Evolutionary conservation across 2,329 filamentous ascomycete species (phyloP).

Genomic region (Cercospora janseana): DNA sequence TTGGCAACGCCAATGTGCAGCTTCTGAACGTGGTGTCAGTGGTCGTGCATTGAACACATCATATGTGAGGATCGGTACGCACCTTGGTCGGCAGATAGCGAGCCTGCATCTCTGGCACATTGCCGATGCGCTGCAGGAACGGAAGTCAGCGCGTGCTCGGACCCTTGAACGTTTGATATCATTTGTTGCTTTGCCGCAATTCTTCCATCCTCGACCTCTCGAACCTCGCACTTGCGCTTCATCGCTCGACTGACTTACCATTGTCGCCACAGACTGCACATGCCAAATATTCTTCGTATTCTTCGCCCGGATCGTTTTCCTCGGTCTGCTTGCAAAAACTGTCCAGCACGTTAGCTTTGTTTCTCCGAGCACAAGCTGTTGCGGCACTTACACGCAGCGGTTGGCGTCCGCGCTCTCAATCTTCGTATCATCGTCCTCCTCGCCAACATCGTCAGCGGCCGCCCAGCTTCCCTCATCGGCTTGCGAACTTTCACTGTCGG

Average conservation of each 20-base stretch:
- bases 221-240: slow-evolving; percentile 18
- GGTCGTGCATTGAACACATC: slow-evolving; percentile 22
- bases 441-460: slow-evolving; percentile 53
- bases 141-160: slow-evolving; percentile 45
- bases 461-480: slow-evolving; percentile 55
- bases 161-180: slow-evolving; percentile 35
- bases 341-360: slow-evolving; percentile 32
- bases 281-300: slow-evolving; percentile 74
- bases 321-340: slow-evolving; percentile 83
- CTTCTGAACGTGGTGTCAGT: slow-evolving; percentile 45
- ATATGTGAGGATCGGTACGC: slow-evolving; percentile 39
- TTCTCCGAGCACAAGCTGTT: neutral
- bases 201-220: slow-evolving; percentile 26
- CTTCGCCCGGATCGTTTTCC: slow-evolving; percentile 76
- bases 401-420: slow-evolving; percentile 54
- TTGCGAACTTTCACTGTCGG: slow-evolving; percentile 46
- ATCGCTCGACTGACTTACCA: slow-evolving; percentile 58
- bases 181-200: slow-evolving; percentile 30
- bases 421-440: slow-evolving; percentile 49
- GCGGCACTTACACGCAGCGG: slow-evolving; percentile 62
- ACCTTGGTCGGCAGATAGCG: slow-evolving; percentile 64
- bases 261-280: slow-evolving; percentile 79
- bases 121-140: slow-evolving; percentile 75
- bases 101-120: slow-evolving; percentile 73
- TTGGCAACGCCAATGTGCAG: slow-evolving; percentile 61